Base-by-base conservation (phyloP, 2,329 filamentous ascomycete species). In the Fusarium albosuccineum region DNA sequence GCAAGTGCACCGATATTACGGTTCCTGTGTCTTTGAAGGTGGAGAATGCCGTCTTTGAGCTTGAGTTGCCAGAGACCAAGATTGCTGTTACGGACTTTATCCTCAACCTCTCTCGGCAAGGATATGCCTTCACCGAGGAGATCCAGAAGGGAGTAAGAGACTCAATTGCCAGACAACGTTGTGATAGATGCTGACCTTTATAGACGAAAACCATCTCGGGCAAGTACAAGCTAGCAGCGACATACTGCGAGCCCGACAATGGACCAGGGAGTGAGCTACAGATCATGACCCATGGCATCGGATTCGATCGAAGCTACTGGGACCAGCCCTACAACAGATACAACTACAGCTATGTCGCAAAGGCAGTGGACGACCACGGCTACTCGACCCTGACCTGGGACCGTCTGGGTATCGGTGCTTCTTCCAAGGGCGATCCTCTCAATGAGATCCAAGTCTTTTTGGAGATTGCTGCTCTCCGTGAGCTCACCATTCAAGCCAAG, bases 331-430 rank as follows among this genome's bases (percentile, higher is more conserved):
- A 80, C 77, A 82, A 87, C 73, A 78, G 83, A 70, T 85, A 82
- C 79, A 87, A 89, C 73, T 90, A 91, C 79, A 87, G 83, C 71
- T 91, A 91, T 74, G 81, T 87, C 29, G 80, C 85, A 46, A 76
- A 77, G 11, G 88, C 89, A 2, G 81, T 89, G 2, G 83, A 82
- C 6, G 79, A 80, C 9, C 80, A 83, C 39, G 85, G 85, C 40
- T 90, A 86, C 78, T 86, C 83, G 33, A 89, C 87, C 3, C 82
- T 91, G 45, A 78, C 82, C 9, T 89, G 84, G 76, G 88, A 91
- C 75, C 86, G 89, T 16, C 82, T 90, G 6, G 89, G 89, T 33
- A 82, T 90, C 41, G 88, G 85, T 40, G 78, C 80, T 59, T 89
- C 87, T 1, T 83, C 84, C 5, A 86, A 85, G 70, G 86, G 85